Base-by-base conservation (phyloP, 306 rosid genomes). In the Fragaria nilgerrensis region DNA sequence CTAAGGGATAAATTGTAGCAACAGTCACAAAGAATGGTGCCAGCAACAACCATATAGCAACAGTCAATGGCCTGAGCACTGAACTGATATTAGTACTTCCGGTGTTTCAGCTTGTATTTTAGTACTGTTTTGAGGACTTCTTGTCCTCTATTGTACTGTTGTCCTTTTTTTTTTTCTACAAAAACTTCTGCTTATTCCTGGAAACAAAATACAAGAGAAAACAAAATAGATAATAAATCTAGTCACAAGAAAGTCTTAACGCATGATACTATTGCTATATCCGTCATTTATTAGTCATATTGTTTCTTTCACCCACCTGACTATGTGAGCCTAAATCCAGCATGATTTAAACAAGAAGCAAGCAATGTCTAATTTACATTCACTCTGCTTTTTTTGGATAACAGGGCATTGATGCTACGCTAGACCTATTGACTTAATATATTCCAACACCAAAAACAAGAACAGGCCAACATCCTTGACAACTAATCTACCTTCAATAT, bases 401-500 rank as follows among this genome's bases (percentile, higher is more conserved):
- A 44, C 16, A n/a, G 12, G 14, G 10, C 5, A 47, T 55, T 56
- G 53, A 66, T 66, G 47, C 69, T 27, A 53, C 25, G 36, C 50
- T 47, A 78, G 27, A 36, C 39, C 2, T 55, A 44, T 22, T 50
- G 16, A 72, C 32, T 17, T 34, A 17, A 37, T 25, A 23, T 44
- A 14, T 32, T 44, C 59, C 78, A 72, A 20, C 76, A 77, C 25
- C 56, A 22, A 34, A 76, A 75, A 63, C 53, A 77, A 82, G 61
- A 53, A 23, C 5, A 36, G 10, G n/a, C 56, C 23, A 53, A 19
- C 23, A 9, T 53, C 27, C 59, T 1, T 20, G 27, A n/a, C 13
- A 55, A 55, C 27, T 8, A 55, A 20, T 20, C 27, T 20, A 2
- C 4, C 29, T 20, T 20, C 27, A 55, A 55, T 20, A n/a, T n/a